Evolutionary conservation across 306 rosid species (phyloP).

Genomic region (Ziziphus jujuba): DNA sequence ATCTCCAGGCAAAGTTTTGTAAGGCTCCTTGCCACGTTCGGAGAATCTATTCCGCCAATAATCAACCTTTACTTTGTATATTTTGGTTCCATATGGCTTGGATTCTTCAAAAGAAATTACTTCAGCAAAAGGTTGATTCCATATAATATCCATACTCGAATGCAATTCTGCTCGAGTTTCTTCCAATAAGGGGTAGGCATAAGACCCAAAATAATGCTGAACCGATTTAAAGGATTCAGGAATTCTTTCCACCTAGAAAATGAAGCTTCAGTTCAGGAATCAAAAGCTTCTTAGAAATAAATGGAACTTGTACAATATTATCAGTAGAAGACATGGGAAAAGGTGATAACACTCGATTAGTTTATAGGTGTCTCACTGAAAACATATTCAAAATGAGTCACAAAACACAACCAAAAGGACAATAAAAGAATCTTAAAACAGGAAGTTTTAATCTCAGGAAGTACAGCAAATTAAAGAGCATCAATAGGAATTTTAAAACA

Average conservation of each 20-base stretch:
- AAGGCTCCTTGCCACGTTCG: conserved; percentile 52
- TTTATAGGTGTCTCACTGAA: not conserved
- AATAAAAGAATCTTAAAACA: no score
- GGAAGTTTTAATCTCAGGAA: no score
- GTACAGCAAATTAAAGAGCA: no score
- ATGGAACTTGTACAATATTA: no score
- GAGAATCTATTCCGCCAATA: conserved; percentile 51
- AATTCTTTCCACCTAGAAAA: conserved; percentile 48
- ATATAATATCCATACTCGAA: conserved; percentile 50
- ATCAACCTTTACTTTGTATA: conserved; percentile 41
- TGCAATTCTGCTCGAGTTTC: conserved; percentile 61
- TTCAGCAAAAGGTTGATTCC: conserved; percentile 49
- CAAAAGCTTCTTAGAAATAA: not conserved
- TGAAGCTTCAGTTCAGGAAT: not conserved
- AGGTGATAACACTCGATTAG: not conserved
- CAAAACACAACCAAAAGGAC: not conserved
- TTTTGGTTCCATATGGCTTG: conserved; percentile 1
- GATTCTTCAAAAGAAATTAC: conserved; percentile 36
- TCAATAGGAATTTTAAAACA: no score
- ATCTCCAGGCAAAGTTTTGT: conserved; percentile 68
- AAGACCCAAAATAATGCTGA: conserved; percentile 45
- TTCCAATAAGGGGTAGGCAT: conserved; percentile 56
- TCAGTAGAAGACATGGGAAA: not conserved
- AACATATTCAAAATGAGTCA: not conserved
- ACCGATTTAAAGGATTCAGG: conserved; percentile 43